Percentiles rank a stretch among this genome's conserved stretches.
Conservation (phyloP, 306 rosid species). For the Mimosa bimucronata region DNA sequence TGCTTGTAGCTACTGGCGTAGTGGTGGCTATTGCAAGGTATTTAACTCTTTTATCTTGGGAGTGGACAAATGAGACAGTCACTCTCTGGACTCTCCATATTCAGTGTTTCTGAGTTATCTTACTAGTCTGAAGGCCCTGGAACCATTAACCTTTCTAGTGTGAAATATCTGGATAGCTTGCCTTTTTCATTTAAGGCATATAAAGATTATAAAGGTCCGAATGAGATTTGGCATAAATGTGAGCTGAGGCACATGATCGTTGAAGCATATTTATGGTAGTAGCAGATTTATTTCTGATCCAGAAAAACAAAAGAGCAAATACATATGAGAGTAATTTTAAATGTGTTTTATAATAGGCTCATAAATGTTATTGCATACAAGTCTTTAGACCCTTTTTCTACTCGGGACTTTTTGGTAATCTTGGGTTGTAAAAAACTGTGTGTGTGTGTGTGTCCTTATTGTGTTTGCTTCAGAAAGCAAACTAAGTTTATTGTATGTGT, state of each 20-base stretch:
- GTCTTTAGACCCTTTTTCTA: background rate
- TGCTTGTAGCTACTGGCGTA: slow-evolving; percentile 79
- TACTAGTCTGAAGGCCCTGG: slow-evolving; percentile 24
- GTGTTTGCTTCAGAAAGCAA: slow-evolving; percentile 9
- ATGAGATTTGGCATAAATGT: slow-evolving; percentile 17
- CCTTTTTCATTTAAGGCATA: slow-evolving; percentile 28
- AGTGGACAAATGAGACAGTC: slow-evolving; percentile 27
- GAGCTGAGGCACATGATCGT: background rate
- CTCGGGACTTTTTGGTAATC: background rate
- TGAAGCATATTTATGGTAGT: slow-evolving; percentile 16
- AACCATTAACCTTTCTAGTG: background rate
- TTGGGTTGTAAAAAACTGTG: background rate
- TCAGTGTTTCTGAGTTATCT: slow-evolving; percentile 32
- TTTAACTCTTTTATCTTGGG: slow-evolving; percentile 36
- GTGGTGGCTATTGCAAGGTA: slow-evolving; percentile 81
- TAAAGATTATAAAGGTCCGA: background rate
- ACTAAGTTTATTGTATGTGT: slow-evolving; percentile 1
- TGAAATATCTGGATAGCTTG: slow-evolving; percentile 4
- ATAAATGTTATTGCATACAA: background rate
- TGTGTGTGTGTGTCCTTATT: background rate
- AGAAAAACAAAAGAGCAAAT: background rate
- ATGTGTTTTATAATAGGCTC: background rate
- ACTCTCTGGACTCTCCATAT: slow-evolving; percentile 23
- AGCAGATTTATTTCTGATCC: slow-evolving; percentile 23
- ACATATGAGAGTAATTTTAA: background rate